Evolutionary conservation across 2,329 filamentous ascomycete species (phyloP).

Genomic region (Lachnellula subtilissima): DNA sequence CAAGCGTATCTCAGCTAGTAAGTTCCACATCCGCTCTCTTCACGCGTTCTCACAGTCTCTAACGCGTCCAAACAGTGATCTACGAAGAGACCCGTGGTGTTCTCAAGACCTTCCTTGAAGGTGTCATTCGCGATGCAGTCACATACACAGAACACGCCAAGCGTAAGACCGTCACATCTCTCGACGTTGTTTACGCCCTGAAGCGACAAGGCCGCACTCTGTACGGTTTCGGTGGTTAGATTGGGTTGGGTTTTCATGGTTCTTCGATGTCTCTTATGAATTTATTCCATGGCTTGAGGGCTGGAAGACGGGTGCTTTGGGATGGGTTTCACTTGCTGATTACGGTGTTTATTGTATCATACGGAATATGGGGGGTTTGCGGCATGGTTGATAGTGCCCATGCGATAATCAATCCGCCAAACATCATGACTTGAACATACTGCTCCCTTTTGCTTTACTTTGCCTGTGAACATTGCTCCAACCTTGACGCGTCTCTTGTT

Average conservation of each 20-base stretch:
- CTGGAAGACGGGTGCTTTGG: slow-evolving; percentile 21
- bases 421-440: slow-evolving; percentile 7
- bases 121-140: slow-evolving; percentile 60
- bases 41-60: background rate
- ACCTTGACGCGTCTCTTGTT: background rate
- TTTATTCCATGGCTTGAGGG: slow-evolving; percentile 17
- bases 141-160: slow-evolving; percentile 64
- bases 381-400: slow-evolving; percentile 21
- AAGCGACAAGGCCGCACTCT: slow-evolving; percentile 64
- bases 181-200: slow-evolving; percentile 61
- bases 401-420: slow-evolving; percentile 20
- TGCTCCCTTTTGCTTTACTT: background rate
- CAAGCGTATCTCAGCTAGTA: slow-evolving; percentile 98
- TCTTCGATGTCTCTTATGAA: slow-evolving; percentile 26
- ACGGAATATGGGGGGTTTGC: slow-evolving; percentile 22
- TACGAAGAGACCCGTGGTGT: slow-evolving; percentile 66
- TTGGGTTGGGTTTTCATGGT: slow-evolving; percentile 15
- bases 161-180: slow-evolving; percentile 66
- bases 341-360: slow-evolving; percentile 29
- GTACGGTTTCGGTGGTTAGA: slow-evolving; percentile 63
- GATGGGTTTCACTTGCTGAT: slow-evolving; percentile 23
- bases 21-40: slow-evolving; percentile 14
- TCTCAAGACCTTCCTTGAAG: slow-evolving; percentile 78
- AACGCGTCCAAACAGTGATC: slow-evolving; percentile 9
- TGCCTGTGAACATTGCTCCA: background rate